Conservation (phyloP, 495 filamentous ascomycete genomes). For the Lophium mytilinum region DNA sequence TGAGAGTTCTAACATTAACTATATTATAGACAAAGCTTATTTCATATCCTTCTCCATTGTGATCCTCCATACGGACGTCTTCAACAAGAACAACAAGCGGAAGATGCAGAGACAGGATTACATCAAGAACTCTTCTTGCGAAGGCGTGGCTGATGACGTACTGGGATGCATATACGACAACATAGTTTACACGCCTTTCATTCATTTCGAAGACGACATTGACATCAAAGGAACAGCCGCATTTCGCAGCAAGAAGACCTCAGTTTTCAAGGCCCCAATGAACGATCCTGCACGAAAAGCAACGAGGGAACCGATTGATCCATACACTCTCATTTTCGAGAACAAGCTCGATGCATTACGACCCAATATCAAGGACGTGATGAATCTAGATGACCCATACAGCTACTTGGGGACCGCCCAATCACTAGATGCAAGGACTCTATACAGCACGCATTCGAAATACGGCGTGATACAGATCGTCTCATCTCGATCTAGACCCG, state of each 20-base stretch:
- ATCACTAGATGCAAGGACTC: conserved; percentile 61
- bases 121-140: conserved; percentile 76
- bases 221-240: conserved; percentile 68
- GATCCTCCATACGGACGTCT: conserved; percentile 94
- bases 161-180: conserved; percentile 97
- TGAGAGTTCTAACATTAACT: conserved; percentile 12
- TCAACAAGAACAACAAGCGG: conserved; percentile 98
- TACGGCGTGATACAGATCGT: conserved; percentile 90
- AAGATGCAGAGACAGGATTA: conserved; percentile 98
- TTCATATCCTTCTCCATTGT: conserved; percentile 95
- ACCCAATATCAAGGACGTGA: conserved; percentile 81
- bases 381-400: conserved; percentile 88
- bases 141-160: conserved; percentile 86
- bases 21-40: conserved; percentile 71
- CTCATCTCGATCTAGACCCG: conserved; percentile 82
- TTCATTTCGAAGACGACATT: conserved; percentile 86
- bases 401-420: conserved; percentile 69
- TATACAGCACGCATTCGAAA: conserved; percentile 82
- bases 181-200: conserved; percentile 94
- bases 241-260: conserved; percentile 53
- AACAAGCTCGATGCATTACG: conserved; percentile 71
- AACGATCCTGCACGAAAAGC: conserved; percentile 58
- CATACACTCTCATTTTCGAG: conserved; percentile 89
- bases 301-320: conserved; percentile 80
- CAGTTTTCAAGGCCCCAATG: conserved; percentile 60